These are phyloP conservation scores for Penicillium atrosanguineum DNA, from an alignment of 495 filamentous ascomycete genomes.

Conservation along the genomic window DNA sequence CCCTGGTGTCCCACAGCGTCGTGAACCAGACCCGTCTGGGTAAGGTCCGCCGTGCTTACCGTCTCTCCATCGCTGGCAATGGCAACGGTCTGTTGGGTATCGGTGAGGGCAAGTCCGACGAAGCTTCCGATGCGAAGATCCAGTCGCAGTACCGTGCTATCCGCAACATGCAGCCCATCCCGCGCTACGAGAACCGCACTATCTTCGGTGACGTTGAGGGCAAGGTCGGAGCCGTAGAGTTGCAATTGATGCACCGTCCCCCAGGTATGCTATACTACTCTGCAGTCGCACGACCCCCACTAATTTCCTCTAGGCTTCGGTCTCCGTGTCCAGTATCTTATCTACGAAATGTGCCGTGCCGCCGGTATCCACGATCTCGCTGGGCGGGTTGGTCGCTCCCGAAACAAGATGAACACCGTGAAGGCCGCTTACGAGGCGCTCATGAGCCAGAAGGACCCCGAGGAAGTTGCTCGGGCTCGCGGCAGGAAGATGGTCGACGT, in stretches of 20 bases:
- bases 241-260: slow-evolving; percentile 75
- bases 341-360: slow-evolving; percentile 86
- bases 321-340: slow-evolving; percentile 81
- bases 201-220: slow-evolving; percentile 81
- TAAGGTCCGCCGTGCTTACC: slow-evolving; percentile 73
- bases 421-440: slow-evolving; percentile 86
- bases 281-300: not conserved
- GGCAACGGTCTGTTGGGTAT: slow-evolving; percentile 79
- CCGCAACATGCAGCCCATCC: slow-evolving; percentile 80
- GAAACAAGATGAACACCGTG: slow-evolving; percentile 95
- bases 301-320: slow-evolving; percentile 68
- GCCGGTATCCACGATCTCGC: slow-evolving; percentile 83
- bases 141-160: slow-evolving; percentile 77
- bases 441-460: slow-evolving; percentile 75
- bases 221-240: slow-evolving; percentile 80
- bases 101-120: slow-evolving; percentile 83
- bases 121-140: slow-evolving; percentile 56
- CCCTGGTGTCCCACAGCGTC: slow-evolving; percentile 68
- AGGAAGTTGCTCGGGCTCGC: slow-evolving; percentile 79
- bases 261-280: slow-evolving; percentile 63
- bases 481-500: slow-evolving; percentile 96
- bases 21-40: slow-evolving; percentile 94
- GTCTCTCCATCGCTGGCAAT: slow-evolving; percentile 78
- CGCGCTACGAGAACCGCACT: slow-evolving; percentile 85
- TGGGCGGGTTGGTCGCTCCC: slow-evolving; percentile 69